These are phyloP conservation scores for Hemileia vastatrix DNA, from an alignment of 1,284 basidiomycete genomes.

Conservation along the genomic window DNA sequence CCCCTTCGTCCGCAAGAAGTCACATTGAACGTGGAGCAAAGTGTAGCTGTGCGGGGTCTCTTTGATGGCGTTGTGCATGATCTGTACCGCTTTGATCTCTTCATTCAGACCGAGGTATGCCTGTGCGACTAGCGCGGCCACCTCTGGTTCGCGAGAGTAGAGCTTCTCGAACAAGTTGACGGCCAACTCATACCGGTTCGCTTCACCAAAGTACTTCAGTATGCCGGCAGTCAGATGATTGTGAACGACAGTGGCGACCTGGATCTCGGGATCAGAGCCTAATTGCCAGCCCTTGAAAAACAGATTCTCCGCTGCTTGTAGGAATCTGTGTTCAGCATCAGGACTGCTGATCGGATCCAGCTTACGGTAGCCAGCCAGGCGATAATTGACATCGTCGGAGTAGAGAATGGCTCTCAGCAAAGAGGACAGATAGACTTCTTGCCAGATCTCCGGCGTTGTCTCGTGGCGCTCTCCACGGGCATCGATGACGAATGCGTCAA, in stretches of 20 bases:
- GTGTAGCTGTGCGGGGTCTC: slow-evolving; percentile 84
- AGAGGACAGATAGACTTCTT: slow-evolving; percentile 91
- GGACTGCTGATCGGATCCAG: slow-evolving; percentile 82
- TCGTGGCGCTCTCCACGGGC: slow-evolving; percentile 88
- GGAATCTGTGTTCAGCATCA: slow-evolving; percentile 79
- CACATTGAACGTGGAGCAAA: slow-evolving; percentile 82
- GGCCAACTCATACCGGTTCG: slow-evolving; percentile 54
- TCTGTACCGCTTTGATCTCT: slow-evolving; percentile 93
- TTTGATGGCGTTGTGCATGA: slow-evolving; percentile 74
- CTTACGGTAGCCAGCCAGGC: slow-evolving; percentile 88
- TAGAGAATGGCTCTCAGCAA: slow-evolving; percentile 86
- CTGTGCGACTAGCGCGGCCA: slow-evolving; percentile 72
- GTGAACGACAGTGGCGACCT: slow-evolving; percentile 92
- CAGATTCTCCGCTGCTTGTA: slow-evolving; percentile 78
- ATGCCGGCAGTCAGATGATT: slow-evolving; percentile 92
- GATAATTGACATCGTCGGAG: slow-evolving; percentile 85
- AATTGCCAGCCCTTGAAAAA: slow-evolving; percentile 98
- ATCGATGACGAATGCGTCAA: slow-evolving; percentile 87
- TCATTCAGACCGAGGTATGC: slow-evolving; percentile 89
- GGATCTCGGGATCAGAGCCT: slow-evolving; percentile 94
- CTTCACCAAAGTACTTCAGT: slow-evolving; percentile 93
- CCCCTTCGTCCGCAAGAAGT: slow-evolving; percentile 75
- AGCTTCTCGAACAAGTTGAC: slow-evolving; percentile 94
- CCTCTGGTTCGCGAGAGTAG: slow-evolving; percentile 72
- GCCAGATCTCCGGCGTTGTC: slow-evolving; percentile 85